Evolutionary conservation across 805 yeast species (phyloP).

Genomic region (Ogataea philodendri): DNA sequence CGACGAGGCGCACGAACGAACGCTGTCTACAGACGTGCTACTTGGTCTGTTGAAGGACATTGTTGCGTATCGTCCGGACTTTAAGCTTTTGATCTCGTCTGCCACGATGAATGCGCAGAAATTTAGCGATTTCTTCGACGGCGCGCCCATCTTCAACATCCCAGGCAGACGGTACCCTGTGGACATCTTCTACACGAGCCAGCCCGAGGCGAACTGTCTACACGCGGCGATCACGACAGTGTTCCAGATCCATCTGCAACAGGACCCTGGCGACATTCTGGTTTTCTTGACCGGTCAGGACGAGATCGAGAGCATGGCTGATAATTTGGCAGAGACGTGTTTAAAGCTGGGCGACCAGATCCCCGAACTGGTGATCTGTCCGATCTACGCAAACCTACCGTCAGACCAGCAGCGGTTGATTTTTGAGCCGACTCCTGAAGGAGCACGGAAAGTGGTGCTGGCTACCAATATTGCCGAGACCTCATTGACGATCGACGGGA

Average conservation of each 20-base stretch:
- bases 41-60: slow-evolving; percentile 79
- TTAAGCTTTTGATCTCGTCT: slow-evolving; percentile 79
- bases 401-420: slow-evolving; percentile 77
- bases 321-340: slow-evolving; percentile 63
- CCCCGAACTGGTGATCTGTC: slow-evolving; percentile 67
- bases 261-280: slow-evolving; percentile 76
- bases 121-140: slow-evolving; percentile 76
- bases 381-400: slow-evolving; percentile 90
- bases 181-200: slow-evolving; percentile 74
- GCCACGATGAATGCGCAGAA: slow-evolving; percentile 92
- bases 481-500: slow-evolving; percentile 94
- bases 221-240: slow-evolving; percentile 88
- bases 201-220: slow-evolving; percentile 87
- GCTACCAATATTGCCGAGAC: slow-evolving; percentile 99
- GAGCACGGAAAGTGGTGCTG: slow-evolving; percentile 78
- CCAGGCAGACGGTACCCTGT: slow-evolving; percentile 97
- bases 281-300: slow-evolving; percentile 96
- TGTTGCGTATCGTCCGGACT: slow-evolving; percentile 57
- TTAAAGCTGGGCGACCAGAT: slow-evolving; percentile 58
- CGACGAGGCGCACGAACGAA: slow-evolving; percentile 97
- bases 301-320: slow-evolving; percentile 84
- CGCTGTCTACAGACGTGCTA: slow-evolving; percentile 82
- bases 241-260: slow-evolving; percentile 77
- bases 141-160: slow-evolving; percentile 82
- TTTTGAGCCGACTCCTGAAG: slow-evolving; percentile 82